A percentile compares a stretch with the other conserved stretches of the same genome.
These are phyloP conservation scores for Sclerotinia sclerotiorum DNA, from an alignment of 2,329 filamentous ascomycete genomes.

Conservation along the genomic window DNA sequence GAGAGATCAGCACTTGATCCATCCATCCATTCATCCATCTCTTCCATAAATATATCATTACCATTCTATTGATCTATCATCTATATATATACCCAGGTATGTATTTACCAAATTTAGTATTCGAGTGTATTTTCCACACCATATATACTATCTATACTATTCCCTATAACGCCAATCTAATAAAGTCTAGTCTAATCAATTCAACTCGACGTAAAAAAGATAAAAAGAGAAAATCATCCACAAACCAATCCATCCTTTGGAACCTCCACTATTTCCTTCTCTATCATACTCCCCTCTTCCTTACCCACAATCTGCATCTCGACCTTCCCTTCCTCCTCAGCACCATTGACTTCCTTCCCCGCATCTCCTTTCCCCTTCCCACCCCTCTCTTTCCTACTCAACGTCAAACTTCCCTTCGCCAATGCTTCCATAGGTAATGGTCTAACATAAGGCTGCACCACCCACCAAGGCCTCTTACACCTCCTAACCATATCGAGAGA, in stretches of 20 bases:
- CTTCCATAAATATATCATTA: no score
- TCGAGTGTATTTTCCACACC: no score
- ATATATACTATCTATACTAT: not conserved
- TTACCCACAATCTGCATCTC: not conserved
- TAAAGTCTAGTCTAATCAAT: not conserved
- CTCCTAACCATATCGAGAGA: conserved; percentile 66
- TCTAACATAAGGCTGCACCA: conserved; percentile 82
- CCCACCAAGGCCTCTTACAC: conserved; percentile 84
- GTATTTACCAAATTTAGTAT: not conserved
- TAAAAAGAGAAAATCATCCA: conserved; percentile 22
- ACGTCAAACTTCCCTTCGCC: conserved; percentile 72
- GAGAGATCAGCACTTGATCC: conserved; percentile 5
- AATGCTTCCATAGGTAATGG: conserved; percentile 86
- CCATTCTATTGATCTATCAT: not conserved
- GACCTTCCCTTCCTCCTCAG: conserved; percentile 10
- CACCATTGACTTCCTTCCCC: conserved; percentile 61
- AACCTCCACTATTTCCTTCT: conserved; percentile 31
- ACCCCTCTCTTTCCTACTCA: conserved; percentile 66
- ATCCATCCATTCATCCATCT: not conserved
- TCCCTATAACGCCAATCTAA: not conserved
- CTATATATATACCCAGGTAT: not conserved
- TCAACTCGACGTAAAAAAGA: not conserved
- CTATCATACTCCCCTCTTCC: conserved; percentile 2
- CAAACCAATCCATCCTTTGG: conserved; percentile 35
- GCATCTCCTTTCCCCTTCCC: conserved; percentile 45